Conservation (phyloP, 495 filamentous ascomycete genomes). For the Penicillium waksmanii region DNA sequence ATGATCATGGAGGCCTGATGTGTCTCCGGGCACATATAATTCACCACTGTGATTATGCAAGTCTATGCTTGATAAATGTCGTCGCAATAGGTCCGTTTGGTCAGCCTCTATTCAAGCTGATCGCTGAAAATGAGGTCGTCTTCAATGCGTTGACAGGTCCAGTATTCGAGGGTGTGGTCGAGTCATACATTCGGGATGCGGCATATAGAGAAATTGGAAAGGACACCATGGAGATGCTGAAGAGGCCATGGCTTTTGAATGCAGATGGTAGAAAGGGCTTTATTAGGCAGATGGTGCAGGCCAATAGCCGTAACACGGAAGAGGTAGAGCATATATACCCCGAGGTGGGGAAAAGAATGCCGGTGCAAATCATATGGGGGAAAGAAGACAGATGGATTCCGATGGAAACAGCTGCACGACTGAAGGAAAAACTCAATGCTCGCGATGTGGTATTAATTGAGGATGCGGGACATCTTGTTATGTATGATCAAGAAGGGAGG, state of each 20-base stretch:
- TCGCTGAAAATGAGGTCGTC: slow-evolving; percentile 31
- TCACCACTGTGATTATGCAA: slow-evolving; percentile 32
- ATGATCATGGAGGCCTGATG: slow-evolving; percentile 39
- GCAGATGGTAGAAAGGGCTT: slow-evolving; percentile 30
- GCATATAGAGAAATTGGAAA: slow-evolving; percentile 19
- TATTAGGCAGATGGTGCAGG: slow-evolving; percentile 35
- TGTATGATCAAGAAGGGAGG: slow-evolving; percentile 37
- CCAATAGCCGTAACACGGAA: slow-evolving; percentile 28
- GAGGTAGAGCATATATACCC: slow-evolving; percentile 32
- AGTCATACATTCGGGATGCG: slow-evolving; percentile 37
- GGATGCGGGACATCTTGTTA: slow-evolving; percentile 38
- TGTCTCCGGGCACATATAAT: slow-evolving; percentile 30
- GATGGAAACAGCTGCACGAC: slow-evolving; percentile 25
- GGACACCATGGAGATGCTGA: slow-evolving; percentile 31
- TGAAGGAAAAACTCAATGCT: slow-evolving; percentile 25
- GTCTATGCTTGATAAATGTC: slow-evolving; percentile 39
- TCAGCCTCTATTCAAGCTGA: slow-evolving; percentile 34
- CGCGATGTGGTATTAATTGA: slow-evolving; percentile 32
- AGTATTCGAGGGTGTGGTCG: slow-evolving; percentile 35
- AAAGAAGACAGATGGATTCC: slow-evolving; percentile 39
- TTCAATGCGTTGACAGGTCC: slow-evolving; percentile 30
- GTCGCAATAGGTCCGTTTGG: slow-evolving; percentile 39
- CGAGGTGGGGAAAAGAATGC: slow-evolving; percentile 30
- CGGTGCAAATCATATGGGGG: slow-evolving; percentile 39
- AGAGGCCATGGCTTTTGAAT: slow-evolving; percentile 27